Conservation (phyloP, 176 grass and related monocot species). For the Hyparrhenia diplandra region DNA sequence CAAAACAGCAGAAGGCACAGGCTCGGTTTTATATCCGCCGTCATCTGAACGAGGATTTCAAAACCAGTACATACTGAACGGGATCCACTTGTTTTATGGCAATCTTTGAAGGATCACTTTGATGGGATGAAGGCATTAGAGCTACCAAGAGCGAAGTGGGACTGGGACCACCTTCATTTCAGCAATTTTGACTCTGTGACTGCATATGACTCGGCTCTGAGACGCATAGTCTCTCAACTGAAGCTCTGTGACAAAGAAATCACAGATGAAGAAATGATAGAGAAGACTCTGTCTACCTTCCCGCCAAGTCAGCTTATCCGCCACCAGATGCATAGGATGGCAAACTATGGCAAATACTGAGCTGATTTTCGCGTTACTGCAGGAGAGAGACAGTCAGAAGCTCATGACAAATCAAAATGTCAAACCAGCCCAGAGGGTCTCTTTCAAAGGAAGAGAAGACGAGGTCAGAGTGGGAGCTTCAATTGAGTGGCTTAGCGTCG, state of each 20-base stretch:
- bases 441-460: neutral
- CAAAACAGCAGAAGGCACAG: neutral
- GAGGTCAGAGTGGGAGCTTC: neutral
- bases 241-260: slow-evolving; percentile 1
- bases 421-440: neutral
- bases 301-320: neutral
- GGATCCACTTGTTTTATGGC: neutral
- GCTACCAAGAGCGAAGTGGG: neutral
- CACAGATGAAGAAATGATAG: neutral
- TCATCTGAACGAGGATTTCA: neutral
- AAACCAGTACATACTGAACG: neutral
- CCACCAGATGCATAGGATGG: neutral
- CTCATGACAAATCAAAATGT: neutral
- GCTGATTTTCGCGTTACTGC: neutral
- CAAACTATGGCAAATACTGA: neutral
- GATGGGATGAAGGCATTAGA: neutral
- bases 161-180: neutral
- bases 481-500: neutral
- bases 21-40: neutral
- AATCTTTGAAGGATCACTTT: slow-evolving; percentile 2
- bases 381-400: neutral
- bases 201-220: slow-evolving; percentile 8
- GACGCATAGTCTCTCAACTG: neutral
- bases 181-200: neutral
- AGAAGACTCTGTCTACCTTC: slow-evolving; percentile 9